Percentiles rank a stretch among this genome's conserved stretches.
Evolutionary conservation across 306 rosid genomes (phyloP).

Genomic region (Trifolium pratense): DNA sequence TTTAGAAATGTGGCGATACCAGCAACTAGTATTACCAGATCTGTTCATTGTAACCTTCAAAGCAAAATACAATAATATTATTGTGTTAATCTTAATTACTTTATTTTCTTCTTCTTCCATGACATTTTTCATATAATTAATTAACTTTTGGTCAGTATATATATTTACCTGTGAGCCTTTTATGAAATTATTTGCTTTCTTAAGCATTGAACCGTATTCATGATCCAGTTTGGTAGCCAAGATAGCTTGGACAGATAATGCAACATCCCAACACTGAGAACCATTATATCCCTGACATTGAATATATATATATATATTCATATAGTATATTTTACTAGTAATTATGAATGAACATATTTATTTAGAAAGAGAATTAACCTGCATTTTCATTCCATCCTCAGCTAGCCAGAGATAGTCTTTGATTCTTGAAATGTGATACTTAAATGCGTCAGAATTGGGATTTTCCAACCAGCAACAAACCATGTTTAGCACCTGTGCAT

Average conservation of each 20-base stretch:
- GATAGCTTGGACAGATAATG: conserved; percentile 73
- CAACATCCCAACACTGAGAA: conserved; percentile 76
- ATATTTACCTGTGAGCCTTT: conserved; percentile 53
- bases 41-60: conserved; percentile 53
- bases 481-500: conserved; percentile 70
- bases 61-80: not conserved
- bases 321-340: no score
- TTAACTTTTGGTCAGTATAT: no score
- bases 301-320: no score
- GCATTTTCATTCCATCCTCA: conserved; percentile 95
- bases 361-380: conserved; percentile 36
- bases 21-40: conserved; percentile 45
- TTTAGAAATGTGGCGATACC: conserved; percentile 71
- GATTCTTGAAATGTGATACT: conserved; percentile 71
- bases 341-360: no score
- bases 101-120: not conserved
- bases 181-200: conserved; percentile 64
- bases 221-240: conserved; percentile 57
- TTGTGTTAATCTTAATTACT: not conserved
- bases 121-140: not conserved
- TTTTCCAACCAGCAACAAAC: conserved; percentile 83
- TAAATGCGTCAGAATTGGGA: conserved; percentile 66
- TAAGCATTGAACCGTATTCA: conserved; percentile 59
- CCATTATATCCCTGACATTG: conserved; percentile 75
- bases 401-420: conserved; percentile 87